Percentiles rank a stretch among this genome's conserved stretches.
Conservation (phyloP, 75 land plant genomes). For the Larix kaempferi region DNA sequence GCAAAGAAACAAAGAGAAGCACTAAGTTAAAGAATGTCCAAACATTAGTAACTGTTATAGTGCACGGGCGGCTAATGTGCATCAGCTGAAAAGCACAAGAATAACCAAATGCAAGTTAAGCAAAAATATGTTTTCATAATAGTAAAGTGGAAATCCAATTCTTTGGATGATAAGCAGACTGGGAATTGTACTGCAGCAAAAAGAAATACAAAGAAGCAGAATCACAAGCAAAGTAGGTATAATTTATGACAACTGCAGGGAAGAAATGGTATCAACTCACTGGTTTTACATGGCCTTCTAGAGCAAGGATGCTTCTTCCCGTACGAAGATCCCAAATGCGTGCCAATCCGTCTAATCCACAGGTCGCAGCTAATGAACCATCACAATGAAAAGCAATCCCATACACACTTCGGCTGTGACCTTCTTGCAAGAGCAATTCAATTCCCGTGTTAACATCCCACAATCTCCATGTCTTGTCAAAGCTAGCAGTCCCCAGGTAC, state of each 20-base stretch:
- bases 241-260: background rate
- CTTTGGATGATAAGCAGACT: background rate
- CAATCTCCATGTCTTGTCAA: slow-evolving; percentile 99
- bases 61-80: background rate
- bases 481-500: slow-evolving; percentile 94
- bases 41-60: background rate
- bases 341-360: slow-evolving; percentile 95
- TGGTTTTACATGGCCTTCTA: slow-evolving; percentile 98
- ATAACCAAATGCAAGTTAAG: background rate
- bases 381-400: slow-evolving; percentile 87
- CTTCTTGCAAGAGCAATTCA: slow-evolving; percentile 96
- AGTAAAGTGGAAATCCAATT: background rate
- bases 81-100: slow-evolving; percentile 2
- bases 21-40: background rate
- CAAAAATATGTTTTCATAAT: background rate
- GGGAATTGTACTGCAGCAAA: background rate
- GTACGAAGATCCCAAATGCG: slow-evolving; percentile 98
- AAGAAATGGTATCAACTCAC: slow-evolving; percentile 36
- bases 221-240: slow-evolving; percentile 2
- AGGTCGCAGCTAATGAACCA: slow-evolving; percentile 92
- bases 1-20: background rate
- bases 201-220: background rate
- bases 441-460: slow-evolving; percentile 90
- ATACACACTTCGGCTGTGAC: slow-evolving; percentile 97
- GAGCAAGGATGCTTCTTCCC: slow-evolving; percentile 91